Evolutionary conservation across 352 stramenopile species (phyloP).

Genomic region (Globisporangium carolinianum): DNA sequence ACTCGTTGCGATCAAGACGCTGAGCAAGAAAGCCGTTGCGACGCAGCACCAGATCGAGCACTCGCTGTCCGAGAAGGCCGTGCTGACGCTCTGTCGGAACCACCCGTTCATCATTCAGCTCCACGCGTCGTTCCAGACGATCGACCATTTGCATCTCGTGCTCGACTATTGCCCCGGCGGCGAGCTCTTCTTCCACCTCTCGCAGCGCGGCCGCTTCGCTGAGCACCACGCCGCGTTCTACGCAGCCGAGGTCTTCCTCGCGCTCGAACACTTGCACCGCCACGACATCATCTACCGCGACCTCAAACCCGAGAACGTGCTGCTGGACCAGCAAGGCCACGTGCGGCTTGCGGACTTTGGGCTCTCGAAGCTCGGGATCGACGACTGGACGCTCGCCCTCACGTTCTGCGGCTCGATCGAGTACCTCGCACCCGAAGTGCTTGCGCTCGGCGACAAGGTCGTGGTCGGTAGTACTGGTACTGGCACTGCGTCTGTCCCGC

Average conservation of each 20-base stretch:
- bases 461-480: too few species aligned
- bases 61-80: conserved; percentile 76
- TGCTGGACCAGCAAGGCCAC: conserved; percentile 83
- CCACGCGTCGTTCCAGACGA: conserved; percentile 84
- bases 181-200: conserved; percentile 85
- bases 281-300: conserved; percentile 84
- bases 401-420: conserved; percentile 88
- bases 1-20: conserved; percentile 74
- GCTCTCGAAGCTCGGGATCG: conserved; percentile 64
- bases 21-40: conserved; percentile 77
- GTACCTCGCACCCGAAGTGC: conserved; percentile 80
- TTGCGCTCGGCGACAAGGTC: conserved; percentile 36
- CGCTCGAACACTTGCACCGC: conserved; percentile 67
- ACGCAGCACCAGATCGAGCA: conserved; percentile 82
- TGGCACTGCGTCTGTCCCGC: background rate
- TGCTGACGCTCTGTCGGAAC: conserved; percentile 83
- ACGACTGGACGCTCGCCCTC: conserved; percentile 52
- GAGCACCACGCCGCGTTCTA: conserved; percentile 85
- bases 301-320: conserved; percentile 89
- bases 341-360: conserved; percentile 89
- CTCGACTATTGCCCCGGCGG: conserved; percentile 73
- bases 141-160: conserved; percentile 64
- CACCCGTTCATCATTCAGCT: conserved; percentile 91
- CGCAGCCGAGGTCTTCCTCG: conserved; percentile 78
- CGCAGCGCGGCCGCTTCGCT: conserved; percentile 56